phyloP scores from a whole-genome alignment of 148 eudicot species.

The Diospyros kaki region DNA sequence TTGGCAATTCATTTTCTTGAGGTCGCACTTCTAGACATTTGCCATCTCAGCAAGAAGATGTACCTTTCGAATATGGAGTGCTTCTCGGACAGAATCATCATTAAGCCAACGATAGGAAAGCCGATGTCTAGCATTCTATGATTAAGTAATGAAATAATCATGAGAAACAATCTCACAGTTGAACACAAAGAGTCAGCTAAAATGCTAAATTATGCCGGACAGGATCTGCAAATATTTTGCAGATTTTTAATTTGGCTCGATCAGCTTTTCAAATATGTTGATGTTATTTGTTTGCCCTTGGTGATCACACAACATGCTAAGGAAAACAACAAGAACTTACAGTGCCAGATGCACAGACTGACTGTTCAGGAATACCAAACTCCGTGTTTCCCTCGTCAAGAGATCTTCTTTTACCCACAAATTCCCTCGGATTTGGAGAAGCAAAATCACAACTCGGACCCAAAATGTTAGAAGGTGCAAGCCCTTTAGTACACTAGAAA shows the following conservation, averaged over 20 bases:
- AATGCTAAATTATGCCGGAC: no score
- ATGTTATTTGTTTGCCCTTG: no score
- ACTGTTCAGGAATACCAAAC: slow-evolving; percentile 2
- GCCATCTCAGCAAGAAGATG: background rate
- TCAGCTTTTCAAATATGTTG: no score
- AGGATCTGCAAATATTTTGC: background rate
- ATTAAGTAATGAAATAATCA: no score
- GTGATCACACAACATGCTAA: no score
- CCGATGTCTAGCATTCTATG: no score
- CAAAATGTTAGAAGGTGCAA: slow-evolving; percentile 14
- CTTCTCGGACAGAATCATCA: no score
- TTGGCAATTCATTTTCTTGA: background rate
- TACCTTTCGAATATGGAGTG: no score
- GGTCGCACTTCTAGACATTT: no score
- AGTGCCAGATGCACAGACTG: slow-evolving; percentile 11
- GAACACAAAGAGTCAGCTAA: no score
- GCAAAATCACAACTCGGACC: slow-evolving; percentile 18
- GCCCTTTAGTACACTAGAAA: slow-evolving; percentile 19
- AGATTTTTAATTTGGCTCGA: background rate
- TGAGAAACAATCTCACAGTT: no score
- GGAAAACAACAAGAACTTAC: slow-evolving; percentile 7
- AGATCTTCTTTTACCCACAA: slow-evolving; percentile 14
- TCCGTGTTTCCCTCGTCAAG: background rate
- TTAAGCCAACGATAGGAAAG: no score
- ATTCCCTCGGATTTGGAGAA: background rate